Conservation (phyloP, 129 eudicot species). For the Kitagawia praeruptora region DNA sequence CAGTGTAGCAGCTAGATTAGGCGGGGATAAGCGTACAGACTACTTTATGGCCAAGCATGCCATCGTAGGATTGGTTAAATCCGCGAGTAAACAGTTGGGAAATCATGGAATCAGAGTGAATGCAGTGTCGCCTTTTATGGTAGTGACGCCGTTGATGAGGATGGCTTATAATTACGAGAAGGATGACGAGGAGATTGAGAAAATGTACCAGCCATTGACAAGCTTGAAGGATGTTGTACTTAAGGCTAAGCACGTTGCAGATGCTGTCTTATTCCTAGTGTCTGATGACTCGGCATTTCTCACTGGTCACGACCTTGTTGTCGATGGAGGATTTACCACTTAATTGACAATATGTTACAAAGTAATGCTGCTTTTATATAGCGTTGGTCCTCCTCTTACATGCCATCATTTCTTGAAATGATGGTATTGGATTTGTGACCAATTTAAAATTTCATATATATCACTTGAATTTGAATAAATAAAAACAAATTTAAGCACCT, state of each 20-base stretch:
- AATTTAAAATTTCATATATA: no score
- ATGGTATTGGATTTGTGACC: background rate
- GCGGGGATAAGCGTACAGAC: background rate
- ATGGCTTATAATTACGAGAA: background rate
- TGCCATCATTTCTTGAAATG: background rate
- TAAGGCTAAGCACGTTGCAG: background rate
- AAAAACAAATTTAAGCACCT: no score
- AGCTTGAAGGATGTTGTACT: background rate
- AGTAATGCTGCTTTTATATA: background rate
- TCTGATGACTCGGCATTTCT: background rate
- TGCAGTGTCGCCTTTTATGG: background rate
- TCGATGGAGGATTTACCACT: background rate
- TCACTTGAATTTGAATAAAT: no score
- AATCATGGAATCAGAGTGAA: background rate
- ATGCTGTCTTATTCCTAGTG: background rate
- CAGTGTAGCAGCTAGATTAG: background rate
- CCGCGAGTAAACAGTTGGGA: background rate
- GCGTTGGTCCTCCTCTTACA: background rate
- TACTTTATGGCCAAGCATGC: constrained; percentile 1
- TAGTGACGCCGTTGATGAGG: background rate
- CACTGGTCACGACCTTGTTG: background rate
- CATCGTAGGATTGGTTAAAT: background rate
- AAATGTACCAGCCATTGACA: background rate
- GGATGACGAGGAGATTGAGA: background rate
- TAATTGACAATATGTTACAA: background rate